These are phyloP conservation scores for Thalassia testudinum DNA, from an alignment of 116 monocot genomes.

Conservation along the genomic window DNA sequence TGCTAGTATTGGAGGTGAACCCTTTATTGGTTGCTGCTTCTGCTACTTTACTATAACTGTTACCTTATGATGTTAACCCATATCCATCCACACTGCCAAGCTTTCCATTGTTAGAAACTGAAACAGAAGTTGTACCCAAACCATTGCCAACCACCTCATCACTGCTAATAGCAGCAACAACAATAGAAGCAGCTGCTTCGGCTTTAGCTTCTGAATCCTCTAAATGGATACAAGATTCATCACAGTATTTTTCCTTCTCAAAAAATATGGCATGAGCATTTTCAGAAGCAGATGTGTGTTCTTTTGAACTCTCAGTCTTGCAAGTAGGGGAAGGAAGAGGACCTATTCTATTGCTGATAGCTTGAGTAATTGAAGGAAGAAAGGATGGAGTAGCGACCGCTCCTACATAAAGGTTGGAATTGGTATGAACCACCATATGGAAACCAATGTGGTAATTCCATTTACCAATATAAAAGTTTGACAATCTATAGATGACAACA, in stretches of 20 bases:
- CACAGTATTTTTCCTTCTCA: slow-evolving; percentile 9
- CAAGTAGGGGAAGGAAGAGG: slow-evolving; percentile 9
- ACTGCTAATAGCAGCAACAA: slow-evolving; percentile 26
- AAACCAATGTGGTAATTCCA: background rate
- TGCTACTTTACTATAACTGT: no score
- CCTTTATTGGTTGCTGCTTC: no score
- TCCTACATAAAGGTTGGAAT: slow-evolving; percentile 4
- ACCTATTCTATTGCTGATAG: slow-evolving; percentile 12
- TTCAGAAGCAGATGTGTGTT: slow-evolving; percentile 4
- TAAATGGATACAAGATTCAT: slow-evolving; percentile 9
- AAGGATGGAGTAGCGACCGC: slow-evolving; percentile 21
- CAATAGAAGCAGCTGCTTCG: slow-evolving; percentile 31
- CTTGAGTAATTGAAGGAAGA: slow-evolving; percentile 14
- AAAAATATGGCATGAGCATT: slow-evolving; percentile 6
- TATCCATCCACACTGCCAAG: slow-evolving; percentile 1
- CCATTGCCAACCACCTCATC: slow-evolving; percentile 19
- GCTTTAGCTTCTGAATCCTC: slow-evolving; percentile 27
- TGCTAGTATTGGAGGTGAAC: no score
- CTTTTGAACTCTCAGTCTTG: slow-evolving; percentile 4
- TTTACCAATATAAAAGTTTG: background rate
- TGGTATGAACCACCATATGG: background rate
- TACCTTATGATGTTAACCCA: slow-evolving; percentile 14
- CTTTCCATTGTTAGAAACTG: slow-evolving; percentile 10
- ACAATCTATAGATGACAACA: no score
- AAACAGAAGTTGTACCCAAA: background rate